These are phyloP conservation scores for Naganishia antarctica DNA, from an alignment of 768 basidiomycete genomes.

Conservation along the genomic window DNA sequence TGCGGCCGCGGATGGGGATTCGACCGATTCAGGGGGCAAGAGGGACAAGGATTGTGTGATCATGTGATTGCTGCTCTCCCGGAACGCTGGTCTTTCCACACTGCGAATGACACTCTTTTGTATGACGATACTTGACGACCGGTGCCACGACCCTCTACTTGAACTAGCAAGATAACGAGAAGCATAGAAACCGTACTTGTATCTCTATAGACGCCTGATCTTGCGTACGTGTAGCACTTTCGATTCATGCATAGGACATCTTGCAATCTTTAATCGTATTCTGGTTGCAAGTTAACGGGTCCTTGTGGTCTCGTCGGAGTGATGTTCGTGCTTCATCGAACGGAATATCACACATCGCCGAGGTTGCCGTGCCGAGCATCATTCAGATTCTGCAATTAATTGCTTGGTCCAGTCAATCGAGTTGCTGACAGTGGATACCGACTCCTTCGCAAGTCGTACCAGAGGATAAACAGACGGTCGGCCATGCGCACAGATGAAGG, in stretches of 20 bases:
- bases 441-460: neutral
- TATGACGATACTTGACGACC: conserved; percentile 18
- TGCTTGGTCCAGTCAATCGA: neutral
- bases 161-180: neutral
- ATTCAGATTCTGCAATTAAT: too few relatives aligned
- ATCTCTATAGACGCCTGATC: conserved; percentile 15
- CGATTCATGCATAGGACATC: neutral
- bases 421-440: neutral
- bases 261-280: neutral
- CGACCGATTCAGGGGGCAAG: conserved; percentile 44
- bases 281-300: too few relatives aligned
- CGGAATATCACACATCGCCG: too few relatives aligned
- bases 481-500: conserved; percentile 96
- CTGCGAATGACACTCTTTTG: too few relatives aligned
- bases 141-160: neutral
- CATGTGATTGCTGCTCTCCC: conserved; percentile 57
- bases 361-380: too few relatives aligned
- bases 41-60: conserved; percentile 81
- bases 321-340: too few relatives aligned
- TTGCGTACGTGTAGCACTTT: conserved; percentile 11
- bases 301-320: too few relatives aligned
- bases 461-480: conserved; percentile 61
- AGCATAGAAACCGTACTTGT: conserved; percentile 10
- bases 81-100: too few relatives aligned
- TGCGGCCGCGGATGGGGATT: conserved; percentile 51